phyloP scores from a whole-genome alignment of 2,329 filamentous ascomycete species.

The Trichoderma breve region DNA sequence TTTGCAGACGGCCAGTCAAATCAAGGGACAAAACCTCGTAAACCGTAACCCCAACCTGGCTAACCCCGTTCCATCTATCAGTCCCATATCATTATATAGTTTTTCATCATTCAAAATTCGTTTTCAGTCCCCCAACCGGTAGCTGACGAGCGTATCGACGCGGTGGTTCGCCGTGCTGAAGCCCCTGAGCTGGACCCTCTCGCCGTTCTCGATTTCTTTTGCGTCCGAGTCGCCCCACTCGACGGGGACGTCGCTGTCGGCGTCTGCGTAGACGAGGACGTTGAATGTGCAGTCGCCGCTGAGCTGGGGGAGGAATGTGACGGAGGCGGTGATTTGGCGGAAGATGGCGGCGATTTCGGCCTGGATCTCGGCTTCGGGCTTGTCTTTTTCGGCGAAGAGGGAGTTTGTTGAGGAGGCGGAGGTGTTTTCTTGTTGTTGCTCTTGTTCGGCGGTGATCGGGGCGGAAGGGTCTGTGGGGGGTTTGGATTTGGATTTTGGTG shows the following conservation, averaged over 20 bases:
- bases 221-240: conserved; percentile 99
- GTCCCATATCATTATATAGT: background rate
- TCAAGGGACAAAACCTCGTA: background rate
- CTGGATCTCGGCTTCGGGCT: conserved; percentile 92
- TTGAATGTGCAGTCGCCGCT: conserved; percentile 94
- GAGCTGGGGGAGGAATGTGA: conserved; percentile 93
- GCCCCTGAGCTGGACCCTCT: conserved; percentile 91
- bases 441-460: conserved; percentile 26
- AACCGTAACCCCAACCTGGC: background rate
- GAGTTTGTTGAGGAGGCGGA: conserved; percentile 36
- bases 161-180: conserved; percentile 95
- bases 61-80: background rate
- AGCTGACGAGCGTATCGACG: conserved; percentile 94
- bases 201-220: conserved; percentile 91
- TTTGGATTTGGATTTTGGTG: conserved; percentile 42
- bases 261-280: conserved; percentile 94
- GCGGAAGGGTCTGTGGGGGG: background rate
- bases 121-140: conserved; percentile 57
- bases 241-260: conserved; percentile 91
- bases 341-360: conserved; percentile 95
- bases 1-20: background rate
- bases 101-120: background rate
- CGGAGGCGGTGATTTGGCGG: conserved; percentile 94
- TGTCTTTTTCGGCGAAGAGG: conserved; percentile 54
- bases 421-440: conserved; percentile 61